Evolutionary conservation across 768 basidiomycete species (phyloP).

Genomic region (Rhizopogon vesiculosus): DNA sequence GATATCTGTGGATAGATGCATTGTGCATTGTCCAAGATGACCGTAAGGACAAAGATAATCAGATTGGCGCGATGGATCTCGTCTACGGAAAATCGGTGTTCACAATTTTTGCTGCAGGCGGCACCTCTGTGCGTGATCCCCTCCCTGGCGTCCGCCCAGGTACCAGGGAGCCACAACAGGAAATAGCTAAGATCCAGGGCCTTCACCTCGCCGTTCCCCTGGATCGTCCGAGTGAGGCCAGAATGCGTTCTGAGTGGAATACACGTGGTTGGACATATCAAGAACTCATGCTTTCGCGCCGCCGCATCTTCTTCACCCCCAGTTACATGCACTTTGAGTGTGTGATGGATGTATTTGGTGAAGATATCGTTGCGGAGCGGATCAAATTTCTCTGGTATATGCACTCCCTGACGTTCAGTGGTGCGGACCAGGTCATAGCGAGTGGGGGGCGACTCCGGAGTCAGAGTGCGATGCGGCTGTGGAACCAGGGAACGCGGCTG

Average conservation of each 20-base stretch:
- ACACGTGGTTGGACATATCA: slow-evolving; percentile 22
- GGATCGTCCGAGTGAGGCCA: no score
- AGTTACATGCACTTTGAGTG: slow-evolving; percentile 19
- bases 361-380: slow-evolving; percentile 15
- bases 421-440: no score
- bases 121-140: neutral
- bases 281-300: slow-evolving; percentile 13
- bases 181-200: slow-evolving; percentile 1
- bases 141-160: neutral
- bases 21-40: slow-evolving; percentile 9
- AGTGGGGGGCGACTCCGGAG: no score
- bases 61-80: slow-evolving; percentile 6
- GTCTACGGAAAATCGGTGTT: slow-evolving; percentile 1
- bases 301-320: slow-evolving; percentile 16
- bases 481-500: no score
- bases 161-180: neutral
- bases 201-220: slow-evolving; percentile 2
- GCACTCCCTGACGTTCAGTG: no score
- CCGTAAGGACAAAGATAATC: neutral
- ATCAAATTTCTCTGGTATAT: no score
- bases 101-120: slow-evolving; percentile 4
- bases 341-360: slow-evolving; percentile 13
- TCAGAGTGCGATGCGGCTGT: no score
- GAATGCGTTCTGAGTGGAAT: slow-evolving; percentile 7
- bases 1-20: slow-evolving; percentile 9